phyloP scores from a whole-genome alignment of 345 rosid genomes.

The Diplotaxis tenuifolia region DNA sequence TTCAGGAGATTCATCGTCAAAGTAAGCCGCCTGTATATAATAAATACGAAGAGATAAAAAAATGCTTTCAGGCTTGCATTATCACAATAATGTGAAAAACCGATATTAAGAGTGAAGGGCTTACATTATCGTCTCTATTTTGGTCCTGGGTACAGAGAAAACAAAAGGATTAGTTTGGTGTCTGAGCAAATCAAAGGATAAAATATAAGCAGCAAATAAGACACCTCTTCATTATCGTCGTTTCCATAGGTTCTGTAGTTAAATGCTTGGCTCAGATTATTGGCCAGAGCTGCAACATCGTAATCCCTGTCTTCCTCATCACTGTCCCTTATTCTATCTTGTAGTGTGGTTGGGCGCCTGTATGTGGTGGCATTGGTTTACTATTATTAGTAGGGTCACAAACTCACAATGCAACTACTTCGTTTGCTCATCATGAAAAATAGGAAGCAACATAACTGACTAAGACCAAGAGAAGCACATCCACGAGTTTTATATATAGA shows the following conservation, averaged over 20 bases:
- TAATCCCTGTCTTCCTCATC: conserved; percentile 91
- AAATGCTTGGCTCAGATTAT: conserved; percentile 86
- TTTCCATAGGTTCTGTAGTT: conserved; percentile 88
- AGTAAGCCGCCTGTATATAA: conserved; percentile 77
- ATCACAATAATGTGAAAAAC: not conserved
- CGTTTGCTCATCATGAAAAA: conserved; percentile 1
- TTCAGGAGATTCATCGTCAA: conserved; percentile 91
- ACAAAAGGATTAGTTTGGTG: not conserved
- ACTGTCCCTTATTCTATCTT: conserved; percentile 89
- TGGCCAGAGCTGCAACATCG: conserved; percentile 94
- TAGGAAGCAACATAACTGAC: not conserved
- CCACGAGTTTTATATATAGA: too few species aligned
- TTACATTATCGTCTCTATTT: conserved; percentile 78
- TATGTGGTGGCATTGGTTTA: conserved; percentile 27
- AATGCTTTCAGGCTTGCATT: not conserved
- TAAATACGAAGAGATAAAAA: not conserved
- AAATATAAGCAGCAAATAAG: not conserved
- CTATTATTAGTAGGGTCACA: conserved; percentile 8
- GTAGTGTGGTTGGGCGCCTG: conserved; percentile 94
- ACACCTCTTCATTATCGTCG: conserved; percentile 82
- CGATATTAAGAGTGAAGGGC: not conserved
- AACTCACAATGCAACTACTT: conserved; percentile 8
- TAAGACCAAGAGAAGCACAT: not conserved
- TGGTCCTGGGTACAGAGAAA: conserved; percentile 53
- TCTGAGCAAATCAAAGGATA: conserved; percentile 1